A percentile compares a stretch with the other conserved stretches of the same genome.
phyloP scores from a whole-genome alignment of 2,329 filamentous ascomycete genomes.

The Exophiala phaeomuriformis region DNA sequence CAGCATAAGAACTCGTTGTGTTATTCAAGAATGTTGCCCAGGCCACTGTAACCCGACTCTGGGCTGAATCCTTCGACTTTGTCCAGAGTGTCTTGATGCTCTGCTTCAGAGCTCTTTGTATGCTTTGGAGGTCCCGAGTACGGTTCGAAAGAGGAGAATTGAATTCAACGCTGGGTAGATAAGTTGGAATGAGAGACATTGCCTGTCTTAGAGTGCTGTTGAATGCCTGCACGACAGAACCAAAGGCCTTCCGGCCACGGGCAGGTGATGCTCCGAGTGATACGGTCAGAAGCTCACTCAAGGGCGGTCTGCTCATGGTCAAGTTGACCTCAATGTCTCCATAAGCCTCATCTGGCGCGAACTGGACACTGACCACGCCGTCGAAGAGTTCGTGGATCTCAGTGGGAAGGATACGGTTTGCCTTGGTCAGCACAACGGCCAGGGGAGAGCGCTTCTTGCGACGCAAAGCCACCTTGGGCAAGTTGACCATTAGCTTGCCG shows the following conservation, averaged over 20 bases:
- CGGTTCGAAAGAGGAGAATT: background rate
- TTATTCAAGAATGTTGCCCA: background rate
- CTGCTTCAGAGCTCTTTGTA: background rate
- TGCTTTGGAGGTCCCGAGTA: background rate
- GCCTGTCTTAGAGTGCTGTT: constrained; percentile 30
- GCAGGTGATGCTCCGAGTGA: constrained; percentile 41
- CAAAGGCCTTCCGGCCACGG: constrained; percentile 42
- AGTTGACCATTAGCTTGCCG: constrained; percentile 14
- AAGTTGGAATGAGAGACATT: background rate
- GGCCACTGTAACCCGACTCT: background rate
- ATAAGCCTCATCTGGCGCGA: constrained; percentile 45
- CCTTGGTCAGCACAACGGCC: constrained; percentile 43
- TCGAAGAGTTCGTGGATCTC: constrained; percentile 47
- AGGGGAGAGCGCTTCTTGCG: constrained; percentile 40
- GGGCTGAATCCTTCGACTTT: background rate
- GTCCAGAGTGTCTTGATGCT: background rate
- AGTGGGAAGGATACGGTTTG: constrained; percentile 37
- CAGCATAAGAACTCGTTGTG: background rate
- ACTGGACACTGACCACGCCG: constrained; percentile 46
- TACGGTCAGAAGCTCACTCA: constrained; percentile 34
- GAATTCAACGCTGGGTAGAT: background rate
- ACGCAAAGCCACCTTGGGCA: constrained; percentile 12
- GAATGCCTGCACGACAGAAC: constrained; percentile 34
- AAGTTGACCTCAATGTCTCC: constrained; percentile 46
- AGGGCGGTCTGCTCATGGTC: constrained; percentile 32